phyloP scores from a whole-genome alignment of 176 grass and related monocot genomes.

The Aegilops sharonensis region DNA sequence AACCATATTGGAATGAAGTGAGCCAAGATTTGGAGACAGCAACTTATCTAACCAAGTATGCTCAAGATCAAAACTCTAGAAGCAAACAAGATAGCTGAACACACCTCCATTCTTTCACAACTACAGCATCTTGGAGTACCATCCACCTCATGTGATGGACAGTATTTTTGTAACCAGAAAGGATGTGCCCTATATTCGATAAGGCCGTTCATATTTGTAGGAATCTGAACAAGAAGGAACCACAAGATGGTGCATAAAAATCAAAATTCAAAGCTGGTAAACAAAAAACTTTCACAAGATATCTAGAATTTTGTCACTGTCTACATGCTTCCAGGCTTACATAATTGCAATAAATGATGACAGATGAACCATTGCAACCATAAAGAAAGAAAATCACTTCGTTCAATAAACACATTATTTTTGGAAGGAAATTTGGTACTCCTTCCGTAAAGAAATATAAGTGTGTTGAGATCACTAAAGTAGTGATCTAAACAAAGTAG shows the following conservation, averaged over 20 bases:
- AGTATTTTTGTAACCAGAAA: slow-evolving; percentile 98
- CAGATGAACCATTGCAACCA: slow-evolving; percentile 17
- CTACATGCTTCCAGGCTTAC: slow-evolving; percentile 10
- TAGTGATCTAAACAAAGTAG: too few species aligned
- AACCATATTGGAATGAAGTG: slow-evolving; percentile 33
- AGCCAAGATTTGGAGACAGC: slow-evolving; percentile 1
- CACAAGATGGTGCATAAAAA: slow-evolving; percentile 16
- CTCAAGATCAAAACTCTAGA: neutral
- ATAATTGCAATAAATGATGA: neutral
- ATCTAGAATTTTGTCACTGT: neutral
- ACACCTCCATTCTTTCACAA: slow-evolving; percentile 98
- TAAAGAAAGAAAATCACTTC: neutral
- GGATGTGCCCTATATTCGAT: slow-evolving; percentile 96
- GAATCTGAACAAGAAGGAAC: slow-evolving; percentile 67
- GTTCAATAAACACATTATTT: neutral
- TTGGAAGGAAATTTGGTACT: too few species aligned
- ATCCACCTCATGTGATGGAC: slow-evolving; percentile 92
- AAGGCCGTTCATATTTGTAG: slow-evolving; percentile 75
- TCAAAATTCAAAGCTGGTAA: slow-evolving; percentile 5
- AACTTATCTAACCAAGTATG: slow-evolving; percentile 18
- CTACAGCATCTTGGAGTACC: slow-evolving; percentile 94
- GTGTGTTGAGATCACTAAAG: too few species aligned
- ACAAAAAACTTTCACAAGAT: neutral
- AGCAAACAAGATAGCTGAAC: slow-evolving; percentile 5
- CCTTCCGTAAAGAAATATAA: too few species aligned